Evolutionary conservation across 164 flowering plant species (phyloP), one percentile per base, ranked within the genome.

Genomic region (Hamamelis virginiana): DNA sequence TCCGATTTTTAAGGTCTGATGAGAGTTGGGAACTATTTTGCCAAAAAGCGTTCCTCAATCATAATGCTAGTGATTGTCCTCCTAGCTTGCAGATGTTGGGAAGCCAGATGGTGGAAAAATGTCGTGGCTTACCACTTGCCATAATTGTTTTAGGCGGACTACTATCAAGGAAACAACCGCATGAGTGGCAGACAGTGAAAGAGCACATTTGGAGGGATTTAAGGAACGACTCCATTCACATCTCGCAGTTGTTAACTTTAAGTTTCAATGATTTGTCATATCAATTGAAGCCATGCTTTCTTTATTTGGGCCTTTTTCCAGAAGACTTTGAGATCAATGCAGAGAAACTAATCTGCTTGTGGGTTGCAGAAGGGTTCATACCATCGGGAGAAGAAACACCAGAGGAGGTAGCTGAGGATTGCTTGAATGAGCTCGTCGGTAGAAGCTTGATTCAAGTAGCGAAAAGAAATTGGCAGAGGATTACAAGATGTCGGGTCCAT

Each of bases 111-210:
- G 64, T 76, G n/a, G 60, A 27, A 9, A 57, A 56, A 55, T 80
- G 83, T 59, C 21, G 14, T 1, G 80, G 81, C 1, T 59, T 76
- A 13, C 82, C 82, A 8, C 55, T 82, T 11, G 75, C 78, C 15
- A 59, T 78, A 15, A 57, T 70, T 45, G 80, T 71, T 16, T 18
- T 80, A 5, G 87, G 80, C 10, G 80, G 82, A 0, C 16, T 84
- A 45, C 65, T 84, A 10, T 69, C 72, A 3, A 67, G 43, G 16
- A 76, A 76, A 26, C 21, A 8, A 48, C 16, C 14, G 8, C 11
- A 8, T 9, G 73, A 65, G 43, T 81, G 87, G 85, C 25, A 22
- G 10, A 47, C 16, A 22, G 78, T 84, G 45, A 68, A 64, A 5
- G 45, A 76, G 1, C 55, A 72, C 45, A 58, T 81, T 9, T 28